A percentile compares a stretch with the other conserved stretches of the same genome.
Evolutionary conservation across 2,329 filamentous ascomycete genomes (phyloP).

Genomic region (Aspergillus aculeatus): DNA sequence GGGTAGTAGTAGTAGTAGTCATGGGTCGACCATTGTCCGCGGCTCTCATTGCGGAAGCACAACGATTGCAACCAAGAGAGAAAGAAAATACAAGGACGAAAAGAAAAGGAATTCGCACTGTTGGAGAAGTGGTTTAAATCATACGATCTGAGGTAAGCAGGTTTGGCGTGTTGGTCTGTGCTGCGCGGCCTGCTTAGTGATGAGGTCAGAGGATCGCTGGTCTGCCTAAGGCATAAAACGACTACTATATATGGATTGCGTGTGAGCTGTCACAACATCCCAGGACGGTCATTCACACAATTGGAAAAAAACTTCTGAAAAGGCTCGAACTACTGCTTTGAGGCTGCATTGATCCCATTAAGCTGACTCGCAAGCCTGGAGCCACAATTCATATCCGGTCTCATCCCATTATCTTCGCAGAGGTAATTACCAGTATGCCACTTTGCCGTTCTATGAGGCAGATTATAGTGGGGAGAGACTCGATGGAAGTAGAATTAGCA

Average conservation of each 20-base stretch:
- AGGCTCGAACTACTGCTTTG: too few relatives aligned
- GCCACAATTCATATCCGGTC: too few relatives aligned
- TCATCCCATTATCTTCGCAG: too few relatives aligned
- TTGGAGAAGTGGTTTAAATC: not conserved
- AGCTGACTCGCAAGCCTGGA: too few relatives aligned
- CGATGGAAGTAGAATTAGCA: not conserved
- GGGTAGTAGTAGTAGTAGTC: not conserved
- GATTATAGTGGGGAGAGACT: not conserved
- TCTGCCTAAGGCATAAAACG: not conserved
- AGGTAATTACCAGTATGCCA: too few relatives aligned
- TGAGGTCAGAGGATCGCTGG: not conserved
- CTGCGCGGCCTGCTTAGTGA: not conserved
- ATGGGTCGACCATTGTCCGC: not conserved
- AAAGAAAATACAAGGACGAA: not conserved
- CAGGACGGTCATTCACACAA: too few relatives aligned
- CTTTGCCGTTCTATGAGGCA: not conserved
- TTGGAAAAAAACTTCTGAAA: too few relatives aligned
- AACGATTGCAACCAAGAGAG: not conserved
- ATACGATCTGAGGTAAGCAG: slow-evolving; percentile 1
- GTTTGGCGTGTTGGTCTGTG: not conserved
- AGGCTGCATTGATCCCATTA: too few relatives aligned
- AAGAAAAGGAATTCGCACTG: not conserved
- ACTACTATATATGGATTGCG: not conserved
- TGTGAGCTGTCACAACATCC: not conserved
- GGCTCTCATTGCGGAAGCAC: not conserved